These are phyloP conservation scores for Euphorbia tirucalli DNA, from an alignment of 345 rosid species.

Conservation along the genomic window DNA sequence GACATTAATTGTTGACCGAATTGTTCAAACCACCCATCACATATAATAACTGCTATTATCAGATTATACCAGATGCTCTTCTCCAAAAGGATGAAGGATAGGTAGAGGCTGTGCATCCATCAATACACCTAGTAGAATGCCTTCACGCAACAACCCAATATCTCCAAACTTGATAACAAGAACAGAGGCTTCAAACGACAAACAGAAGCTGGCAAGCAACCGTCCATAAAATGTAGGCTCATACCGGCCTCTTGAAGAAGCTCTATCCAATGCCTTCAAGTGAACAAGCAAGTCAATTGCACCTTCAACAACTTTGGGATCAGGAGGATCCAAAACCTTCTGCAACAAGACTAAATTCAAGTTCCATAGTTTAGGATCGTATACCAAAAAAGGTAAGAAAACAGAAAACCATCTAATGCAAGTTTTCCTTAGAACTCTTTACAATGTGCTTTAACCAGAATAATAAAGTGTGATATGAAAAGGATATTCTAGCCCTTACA, in stretches of 20 bases:
- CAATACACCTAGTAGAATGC: slow-evolving; percentile 77
- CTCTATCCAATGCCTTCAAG: slow-evolving; percentile 51
- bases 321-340: slow-evolving; percentile 91
- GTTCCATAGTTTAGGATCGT: slow-evolving; percentile 22
- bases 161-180: slow-evolving; percentile 80
- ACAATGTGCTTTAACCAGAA: not conserved
- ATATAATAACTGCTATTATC: slow-evolving; percentile 20
- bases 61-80: slow-evolving; percentile 61
- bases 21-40: slow-evolving; percentile 13
- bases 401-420: not conserved
- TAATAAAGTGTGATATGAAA: not conserved
- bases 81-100: slow-evolving; percentile 77
- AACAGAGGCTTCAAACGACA: slow-evolving; percentile 80
- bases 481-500: slow-evolving; percentile 1
- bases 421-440: not conserved
- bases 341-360: slow-evolving; percentile 62
- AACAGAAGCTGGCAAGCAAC: slow-evolving; percentile 75
- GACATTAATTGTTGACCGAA: slow-evolving; percentile 15
- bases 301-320: slow-evolving; percentile 63
- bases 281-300: slow-evolving; percentile 66
- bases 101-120: slow-evolving; percentile 84
- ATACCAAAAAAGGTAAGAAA: not conserved
- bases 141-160: slow-evolving; percentile 77
- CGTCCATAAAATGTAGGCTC: slow-evolving; percentile 91
- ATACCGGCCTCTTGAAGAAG: slow-evolving; percentile 56